Evolutionary conservation across 2,329 filamentous ascomycete genomes (phyloP).

Genomic region (Fusarium papillatum): DNA sequence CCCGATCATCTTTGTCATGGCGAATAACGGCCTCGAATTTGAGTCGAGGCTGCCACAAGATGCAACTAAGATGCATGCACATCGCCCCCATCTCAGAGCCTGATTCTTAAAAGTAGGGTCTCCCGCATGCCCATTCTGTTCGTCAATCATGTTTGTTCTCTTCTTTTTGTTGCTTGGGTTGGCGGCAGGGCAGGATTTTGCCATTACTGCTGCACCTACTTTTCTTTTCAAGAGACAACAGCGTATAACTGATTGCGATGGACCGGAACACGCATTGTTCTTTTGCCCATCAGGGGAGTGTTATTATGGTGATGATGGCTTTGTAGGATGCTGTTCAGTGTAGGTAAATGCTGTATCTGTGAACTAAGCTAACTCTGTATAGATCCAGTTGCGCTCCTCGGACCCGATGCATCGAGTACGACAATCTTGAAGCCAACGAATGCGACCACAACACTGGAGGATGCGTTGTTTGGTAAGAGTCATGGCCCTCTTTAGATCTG

Average conservation of each 20-base stretch:
- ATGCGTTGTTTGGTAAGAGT: slow-evolving; percentile 8
- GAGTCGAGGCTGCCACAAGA: not conserved
- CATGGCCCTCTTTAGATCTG: too few species aligned
- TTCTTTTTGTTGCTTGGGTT: not conserved
- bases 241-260: not conserved
- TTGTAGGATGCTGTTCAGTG: slow-evolving; percentile 8
- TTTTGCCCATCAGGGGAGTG: not conserved
- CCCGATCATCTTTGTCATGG: not conserved
- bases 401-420: slow-evolving; percentile 4
- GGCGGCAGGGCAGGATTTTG: not conserved
- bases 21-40: not conserved
- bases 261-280: not conserved
- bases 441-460: slow-evolving; percentile 12
- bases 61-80: slow-evolving; percentile 2
- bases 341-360: not conserved
- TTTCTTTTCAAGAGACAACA: slow-evolving; percentile 8
- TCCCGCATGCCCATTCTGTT: not conserved
- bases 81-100: slow-evolving; percentile 3
- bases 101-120: not conserved
- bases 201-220: not conserved
- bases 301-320: slow-evolving; percentile 8
- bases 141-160: not conserved
- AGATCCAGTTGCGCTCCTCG: slow-evolving; percentile 9
- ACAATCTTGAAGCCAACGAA: not conserved
- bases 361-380: not conserved